phyloP scores from a whole-genome alignment of 768 basidiomycete species.

The Daedalea quercina region DNA sequence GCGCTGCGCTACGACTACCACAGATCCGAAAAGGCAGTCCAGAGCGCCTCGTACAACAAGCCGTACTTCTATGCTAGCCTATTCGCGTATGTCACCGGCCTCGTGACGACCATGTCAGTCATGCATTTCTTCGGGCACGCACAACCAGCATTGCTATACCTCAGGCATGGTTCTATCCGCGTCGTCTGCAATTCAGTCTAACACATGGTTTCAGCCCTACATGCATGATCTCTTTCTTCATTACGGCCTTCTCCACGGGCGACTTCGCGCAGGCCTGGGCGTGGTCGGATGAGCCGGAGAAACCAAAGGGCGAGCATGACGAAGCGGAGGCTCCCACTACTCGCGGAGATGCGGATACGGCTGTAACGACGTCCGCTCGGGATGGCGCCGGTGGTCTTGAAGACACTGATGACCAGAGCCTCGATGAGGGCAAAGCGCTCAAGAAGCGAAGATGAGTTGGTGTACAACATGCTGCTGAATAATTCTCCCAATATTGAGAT shows the following conservation, averaged over 20 bases:
- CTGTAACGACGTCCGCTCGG: background rate
- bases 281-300: slow-evolving; percentile 55
- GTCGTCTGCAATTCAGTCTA: background rate
- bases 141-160: slow-evolving; percentile 90
- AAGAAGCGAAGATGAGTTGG: too few relatives aligned
- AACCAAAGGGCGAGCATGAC: slow-evolving; percentile 5
- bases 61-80: slow-evolving; percentile 74
- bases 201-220: slow-evolving; percentile 46
- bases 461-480: too few relatives aligned
- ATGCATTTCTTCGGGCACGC: slow-evolving; percentile 75
- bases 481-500: too few relatives aligned
- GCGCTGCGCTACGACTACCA: slow-evolving; percentile 81
- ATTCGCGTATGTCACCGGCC: slow-evolving; percentile 65
- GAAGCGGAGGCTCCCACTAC: background rate
- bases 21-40: slow-evolving; percentile 24
- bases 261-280: slow-evolving; percentile 67
- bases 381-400: too few relatives aligned
- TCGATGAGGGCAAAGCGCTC: too few relatives aligned
- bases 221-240: slow-evolving; percentile 64
- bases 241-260: slow-evolving; percentile 52
- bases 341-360: background rate
- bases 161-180: slow-evolving; percentile 45
- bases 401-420: too few relatives aligned
- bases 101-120: slow-evolving; percentile 71
- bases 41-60: slow-evolving; percentile 40